Base-by-base conservation (phyloP, 192 early-diverging fungal species). In the Dimargaris xerosporica region DNA sequence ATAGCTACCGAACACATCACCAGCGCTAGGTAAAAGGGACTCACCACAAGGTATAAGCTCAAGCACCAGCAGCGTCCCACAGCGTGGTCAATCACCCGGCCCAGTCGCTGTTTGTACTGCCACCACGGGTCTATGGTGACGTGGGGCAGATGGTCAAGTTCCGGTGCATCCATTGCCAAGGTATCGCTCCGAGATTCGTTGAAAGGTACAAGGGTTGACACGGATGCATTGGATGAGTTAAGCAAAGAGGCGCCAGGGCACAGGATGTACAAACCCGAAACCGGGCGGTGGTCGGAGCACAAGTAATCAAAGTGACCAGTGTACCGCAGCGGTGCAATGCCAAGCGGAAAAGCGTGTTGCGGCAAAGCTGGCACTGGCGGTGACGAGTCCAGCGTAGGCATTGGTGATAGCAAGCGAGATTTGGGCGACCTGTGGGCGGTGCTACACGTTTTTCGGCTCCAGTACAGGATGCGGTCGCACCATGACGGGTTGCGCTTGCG, bases 391-490 rank as follows among this genome's bases (percentile, higher is more conserved):
- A n/a, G n/a, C n/a, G n/a, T n/a, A n/a, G n/a, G n/a, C n/a, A n/a
- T n/a, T n/a, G n/a, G n/a, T n/a, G n/a, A n/a, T n/a, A n/a, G n/a
- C n/a, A n/a, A n/a, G n/a, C n/a, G n/a, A n/a, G n/a, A n/a, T n/a
- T n/a, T n/a, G n/a, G n/a, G n/a, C n/a, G n/a, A n/a, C n/a, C n/a
- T n/a, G n/a, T n/a, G n/a, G n/a, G n/a, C n/a, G n/a, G n/a, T n/a
- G n/a, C n/a, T n/a, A n/a, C n/a, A 45, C 17, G 44, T 17, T 45
- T 10, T 10, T 17, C 50, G 50, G 29, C 31, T 39, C 61, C 61
- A 62, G 61, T 26, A 62, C 13, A 50, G 61, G 16, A 62, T 62
- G 1, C 61, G 61, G 28, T 62, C 61, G 19, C 47, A 48, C 47
- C 47, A 48, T 9, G 45, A 48, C 44, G 61, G 47, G 47, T 62